Percentiles rank a stretch among this genome's conserved stretches.
Conservation (phyloP, 306 rosid genomes). For the Dryas octopetala region DNA sequence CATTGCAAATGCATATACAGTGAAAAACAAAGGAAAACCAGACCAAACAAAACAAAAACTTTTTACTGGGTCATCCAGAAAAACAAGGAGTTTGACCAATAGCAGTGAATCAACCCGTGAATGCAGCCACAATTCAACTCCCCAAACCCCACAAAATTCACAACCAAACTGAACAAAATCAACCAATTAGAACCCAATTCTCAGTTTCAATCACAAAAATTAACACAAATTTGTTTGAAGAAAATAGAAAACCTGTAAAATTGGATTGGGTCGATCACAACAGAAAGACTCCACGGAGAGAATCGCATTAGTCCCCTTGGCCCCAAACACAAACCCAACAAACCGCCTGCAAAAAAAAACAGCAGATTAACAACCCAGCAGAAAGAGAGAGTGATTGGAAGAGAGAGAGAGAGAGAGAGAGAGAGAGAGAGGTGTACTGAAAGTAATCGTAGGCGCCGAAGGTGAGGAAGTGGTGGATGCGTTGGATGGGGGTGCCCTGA, state of each 20-base stretch:
- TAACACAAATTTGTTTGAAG: background rate
- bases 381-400: background rate
- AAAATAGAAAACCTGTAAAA: conserved; percentile 59
- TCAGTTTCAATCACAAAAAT: conserved; percentile 8
- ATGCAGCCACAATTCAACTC: background rate
- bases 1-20: background rate
- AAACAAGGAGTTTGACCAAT: background rate
- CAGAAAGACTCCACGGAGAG: conserved; percentile 71
- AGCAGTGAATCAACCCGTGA: background rate
- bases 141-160: background rate
- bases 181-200: conserved; percentile 3
- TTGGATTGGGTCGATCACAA: conserved; percentile 95
- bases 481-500: conserved; percentile 74
- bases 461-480: conserved; percentile 66
- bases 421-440: conserved; percentile 35
- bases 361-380: background rate
- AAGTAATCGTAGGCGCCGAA: conserved; percentile 86
- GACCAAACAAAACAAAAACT: too few species aligned
- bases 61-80: background rate
- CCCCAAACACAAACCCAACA: conserved; percentile 61
- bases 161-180: background rate
- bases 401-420: background rate
- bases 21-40: background rate
- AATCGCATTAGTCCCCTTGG: conserved; percentile 57
- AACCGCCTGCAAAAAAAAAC: conserved; percentile 53